Base-by-base conservation (phyloP, 345 rosid genomes). In the Citrus inodora region DNA sequence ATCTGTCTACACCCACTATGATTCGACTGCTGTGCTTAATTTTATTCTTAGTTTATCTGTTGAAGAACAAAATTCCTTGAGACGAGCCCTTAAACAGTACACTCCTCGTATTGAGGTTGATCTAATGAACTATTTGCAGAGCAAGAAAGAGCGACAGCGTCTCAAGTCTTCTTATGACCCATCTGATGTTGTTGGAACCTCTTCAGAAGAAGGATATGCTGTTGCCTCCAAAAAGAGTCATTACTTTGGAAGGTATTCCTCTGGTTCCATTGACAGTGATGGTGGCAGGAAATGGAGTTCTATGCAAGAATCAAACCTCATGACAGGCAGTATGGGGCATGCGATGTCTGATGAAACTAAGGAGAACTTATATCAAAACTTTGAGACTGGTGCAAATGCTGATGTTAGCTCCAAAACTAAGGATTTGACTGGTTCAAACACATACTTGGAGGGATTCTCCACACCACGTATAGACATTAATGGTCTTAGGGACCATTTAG, bases 21-120 rank as follows among this genome's bases (percentile, higher is more conserved):
- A 96, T 85, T 83, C 98, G 13, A 82, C 86, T 67, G 95, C 97
- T 85, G 94, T 96, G 80, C 93, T 96, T 80, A 92, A 91, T 88
- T 96, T 90, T 82, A 94, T 96, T 82, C 94, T 94, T 80, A 90
- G 93, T 88, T 85, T 96, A 82, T 91, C 98, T 42, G 95, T 96
- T 81, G 99, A 96, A 86, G 98, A 96, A 81, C 99, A 96, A 82
- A 96, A 92, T 87, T 90, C 93, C 75, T 86, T 94, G 88, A 90
- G 98, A 85, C 92, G 99, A 70, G 86, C 97, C 56, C 94, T 96
- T 72, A 96, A 94, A 80, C 98, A 92, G 80, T 86, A 90, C 77
- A 94, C 98, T 78, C 99, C 99, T 79, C 98, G 98, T 46, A 94
- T 96, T 80, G 99, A 96, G 82, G 99, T 96, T 85, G 99, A 96